Evolutionary conservation across 108 stramenopile genomes (phyloP).

Genomic region (Licmophora abbreviata): DNA sequence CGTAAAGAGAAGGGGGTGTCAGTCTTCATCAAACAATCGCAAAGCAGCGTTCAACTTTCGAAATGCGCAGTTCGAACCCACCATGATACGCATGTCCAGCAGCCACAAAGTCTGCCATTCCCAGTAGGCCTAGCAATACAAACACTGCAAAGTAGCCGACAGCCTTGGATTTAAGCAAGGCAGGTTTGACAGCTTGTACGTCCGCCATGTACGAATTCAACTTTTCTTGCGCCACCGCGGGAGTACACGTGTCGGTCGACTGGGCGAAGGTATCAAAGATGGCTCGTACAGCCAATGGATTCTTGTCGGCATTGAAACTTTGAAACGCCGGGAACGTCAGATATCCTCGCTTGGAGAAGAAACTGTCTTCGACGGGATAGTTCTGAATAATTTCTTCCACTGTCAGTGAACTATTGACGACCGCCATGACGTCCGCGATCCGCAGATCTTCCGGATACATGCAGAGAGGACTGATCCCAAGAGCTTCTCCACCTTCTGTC

Average conservation of each 20-base stretch:
- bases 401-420: slow-evolving; percentile 45
- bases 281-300: slow-evolving; percentile 67
- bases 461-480: slow-evolving; percentile 48
- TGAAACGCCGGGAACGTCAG: slow-evolving; percentile 47
- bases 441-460: slow-evolving; percentile 58
- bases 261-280: slow-evolving; percentile 54
- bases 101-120: slow-evolving; percentile 43
- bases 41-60: too few species aligned
- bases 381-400: slow-evolving; percentile 53
- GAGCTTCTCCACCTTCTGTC: slow-evolving; percentile 29
- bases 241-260: slow-evolving; percentile 40
- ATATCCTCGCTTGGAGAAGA: slow-evolving; percentile 50
- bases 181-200: slow-evolving; percentile 23
- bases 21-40: too few species aligned
- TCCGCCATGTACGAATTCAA: slow-evolving; percentile 43
- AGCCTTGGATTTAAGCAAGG: slow-evolving; percentile 39
- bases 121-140: slow-evolving; percentile 48
- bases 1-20: too few species aligned
- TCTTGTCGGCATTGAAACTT: slow-evolving; percentile 36
- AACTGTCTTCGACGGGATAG: slow-evolving; percentile 50
- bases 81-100: slow-evolving; percentile 19
- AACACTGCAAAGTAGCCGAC: slow-evolving; percentile 45
- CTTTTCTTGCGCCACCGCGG: slow-evolving; percentile 43
- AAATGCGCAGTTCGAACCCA: too few species aligned
- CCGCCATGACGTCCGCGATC: slow-evolving; percentile 38